Evolutionary conservation across 768 basidiomycete genomes (phyloP), one percentile per base, ranked within the genome.

Genomic region (Rubroboletus pulcherrimus): DNA sequence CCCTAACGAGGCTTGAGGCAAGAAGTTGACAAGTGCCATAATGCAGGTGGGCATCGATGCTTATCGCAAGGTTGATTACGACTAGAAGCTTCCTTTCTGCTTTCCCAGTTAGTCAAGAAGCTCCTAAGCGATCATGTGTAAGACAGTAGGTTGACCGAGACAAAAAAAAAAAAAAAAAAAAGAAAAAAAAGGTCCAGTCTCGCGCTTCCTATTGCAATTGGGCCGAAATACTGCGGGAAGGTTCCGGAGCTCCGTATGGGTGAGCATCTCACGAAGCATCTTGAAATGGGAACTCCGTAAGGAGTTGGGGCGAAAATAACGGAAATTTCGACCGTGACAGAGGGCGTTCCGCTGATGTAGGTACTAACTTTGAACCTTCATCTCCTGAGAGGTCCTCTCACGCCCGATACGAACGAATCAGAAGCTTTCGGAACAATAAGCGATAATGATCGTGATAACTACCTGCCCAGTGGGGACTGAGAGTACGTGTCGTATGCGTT

Each of bases 301-400:
- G 40, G 4, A 42, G 47, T 19, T 54, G 42, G 37, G 33, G 58
- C 68, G 63, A 69, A 64, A 67, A 62, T 30, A 49, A 53, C 69
- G 67, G 67, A 57, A 9, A 29, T 15, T 58, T 57, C 44, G 34
- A 44, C 31, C 49, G 43, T 10, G 47, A 3, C n/a, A 14, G 39
- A 45, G 30, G 42, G 50, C 47, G 31, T 39, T 53, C 42, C 46
- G 45, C 39, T 49, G 19, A 58, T 43, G 3, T 6, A 34, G 24
- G 44, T 19, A 51, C 51, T 17, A 19, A 48, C 52, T 21, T 39
- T 17, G 45, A 37, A 41, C 34, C 38, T 55, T 52, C 50, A 52
- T 52, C 19, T 42, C 37, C 19, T 34, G 10, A 14, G 14, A 39
- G 30, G 31, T 40, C 39, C 43, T 45, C 46, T 26, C 54, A 53